Base-by-base conservation (phyloP, 148 eudicot species). In the Pharnaceum exiguum region DNA sequence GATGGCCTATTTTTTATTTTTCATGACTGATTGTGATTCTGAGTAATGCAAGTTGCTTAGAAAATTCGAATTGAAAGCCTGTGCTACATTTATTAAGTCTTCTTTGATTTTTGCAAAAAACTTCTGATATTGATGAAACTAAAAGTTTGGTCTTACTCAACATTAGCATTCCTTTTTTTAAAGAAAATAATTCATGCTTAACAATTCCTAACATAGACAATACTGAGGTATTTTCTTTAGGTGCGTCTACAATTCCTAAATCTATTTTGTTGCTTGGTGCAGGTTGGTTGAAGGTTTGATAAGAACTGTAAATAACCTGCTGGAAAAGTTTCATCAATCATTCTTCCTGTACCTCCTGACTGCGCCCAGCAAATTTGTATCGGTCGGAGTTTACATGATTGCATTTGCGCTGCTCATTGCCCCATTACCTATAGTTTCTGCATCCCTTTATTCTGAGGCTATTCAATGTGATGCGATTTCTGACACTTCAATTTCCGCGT, bases 341-440 rank as follows among this genome's bases (percentile, higher is more conserved):
- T 93, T 89, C 60, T 93, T 93, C 46, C 84, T 89, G 27, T 93
- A 93, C 73, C 84, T 93, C 44, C 63, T 93, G 60, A 83, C 96
- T 12, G 84, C 85, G 2, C 79, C 99, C 29, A 85, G 74, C 75
- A 88, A 86, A 55, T 93, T 88, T 47, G 90, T 89, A 51, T 93
- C 99, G 16, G 96, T 93, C 37, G 99, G 99, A 63, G 86, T 93
- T 44, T 93, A 93, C 86, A 93, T 93, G 99, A 88, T 93, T 24
- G 79, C 89, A 46, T 93, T 93, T 70, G 85, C 81, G 3, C 83
- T 93, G 54, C 96, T 93, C 42, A 65, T 93, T 57, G 96, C 95
- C 59, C 96, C 99, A 35, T 80, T 93, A 63, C 99, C 99, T 0
- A 49, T 93, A 26, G 82, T 79, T 57, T 86, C 96, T 4, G 99